These are phyloP conservation scores for Podospora pseudopauciseta DNA, from an alignment of 495 filamentous ascomycete species.

Conservation along the genomic window DNA sequence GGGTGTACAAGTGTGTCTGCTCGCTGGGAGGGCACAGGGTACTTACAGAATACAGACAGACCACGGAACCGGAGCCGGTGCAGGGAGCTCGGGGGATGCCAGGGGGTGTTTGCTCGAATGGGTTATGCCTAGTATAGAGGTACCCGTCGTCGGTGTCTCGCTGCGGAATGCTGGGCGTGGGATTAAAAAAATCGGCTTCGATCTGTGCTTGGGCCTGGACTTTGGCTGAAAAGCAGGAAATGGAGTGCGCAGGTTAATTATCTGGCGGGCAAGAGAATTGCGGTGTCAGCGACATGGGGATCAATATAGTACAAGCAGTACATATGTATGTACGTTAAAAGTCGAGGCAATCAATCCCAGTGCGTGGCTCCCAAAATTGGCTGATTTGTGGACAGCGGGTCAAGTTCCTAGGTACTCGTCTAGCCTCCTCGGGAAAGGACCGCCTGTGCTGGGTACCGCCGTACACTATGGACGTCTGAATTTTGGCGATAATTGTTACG, in stretches of 20 bases:
- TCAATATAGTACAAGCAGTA: background rate
- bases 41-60: slow-evolving; percentile 1
- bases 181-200: background rate
- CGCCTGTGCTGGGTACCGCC: background rate
- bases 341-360: background rate
- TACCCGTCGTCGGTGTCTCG: slow-evolving; percentile 7
- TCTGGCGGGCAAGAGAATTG: background rate
- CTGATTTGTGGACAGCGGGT: background rate
- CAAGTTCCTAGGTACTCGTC: background rate
- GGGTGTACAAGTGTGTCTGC: slow-evolving; percentile 10
- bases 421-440: background rate
- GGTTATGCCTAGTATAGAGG: slow-evolving; percentile 6
- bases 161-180: slow-evolving; percentile 8
- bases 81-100: background rate
- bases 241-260: background rate
- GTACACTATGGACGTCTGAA: background rate
- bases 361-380: background rate
- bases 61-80: background rate
- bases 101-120: background rate
- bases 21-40: background rate
- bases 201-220: background rate
- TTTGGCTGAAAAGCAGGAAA: background rate
- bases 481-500: background rate
- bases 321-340: background rate
- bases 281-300: background rate